Evolutionary conservation across 805 yeast genomes (phyloP), one percentile per base, ranked within the genome.

Genomic region (Starmerella tilneyi): DNA sequence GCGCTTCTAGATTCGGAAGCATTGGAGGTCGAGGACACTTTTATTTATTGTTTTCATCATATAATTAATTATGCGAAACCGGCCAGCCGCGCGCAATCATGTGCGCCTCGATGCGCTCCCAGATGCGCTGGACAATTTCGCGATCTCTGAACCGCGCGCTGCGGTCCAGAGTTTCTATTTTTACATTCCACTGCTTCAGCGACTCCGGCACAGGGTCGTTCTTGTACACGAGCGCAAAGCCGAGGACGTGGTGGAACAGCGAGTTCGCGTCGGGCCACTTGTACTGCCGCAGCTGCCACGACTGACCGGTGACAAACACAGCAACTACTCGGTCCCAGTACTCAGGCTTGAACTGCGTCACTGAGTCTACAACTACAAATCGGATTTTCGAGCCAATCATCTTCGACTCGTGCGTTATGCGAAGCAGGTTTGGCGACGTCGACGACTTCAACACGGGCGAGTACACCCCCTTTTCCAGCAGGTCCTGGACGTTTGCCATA

Each of bases 251-350:
- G 58, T 81, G 92, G 63, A 92, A 92, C 52, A 92, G 69, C 35
- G 69, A 69, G 48, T 81, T 77, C 2, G 98, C 96, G 44, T 79
- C 76, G 31, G 77, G 71, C 77, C 86, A 81, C 60, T 81, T 82
- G 64, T 89, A 92, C 56, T 78, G 76, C 59, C 83, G 76, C 66
- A 92, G 84, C 66, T 92, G 99, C 99, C 99, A 92, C 44, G 79
- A 71, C 66, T 92, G 98, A 11, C 99, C 99, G 9, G 96, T 89
- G 15, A 96, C 89, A 67, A 92, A 81, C 30, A 92, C 83, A 0
- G 94, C 96, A 40, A 89, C 84, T 1, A 92, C 96, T 48, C 98
- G 74, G 59, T 85, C 94, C 99, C 99, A 92, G 65, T 92, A 85
- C 62, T 92, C 97, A 3, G 95, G 94, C 61, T 88, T 89, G 65